Base-by-base conservation (phyloP, 345 rosid genomes). In the Linum trigynum region DNA sequence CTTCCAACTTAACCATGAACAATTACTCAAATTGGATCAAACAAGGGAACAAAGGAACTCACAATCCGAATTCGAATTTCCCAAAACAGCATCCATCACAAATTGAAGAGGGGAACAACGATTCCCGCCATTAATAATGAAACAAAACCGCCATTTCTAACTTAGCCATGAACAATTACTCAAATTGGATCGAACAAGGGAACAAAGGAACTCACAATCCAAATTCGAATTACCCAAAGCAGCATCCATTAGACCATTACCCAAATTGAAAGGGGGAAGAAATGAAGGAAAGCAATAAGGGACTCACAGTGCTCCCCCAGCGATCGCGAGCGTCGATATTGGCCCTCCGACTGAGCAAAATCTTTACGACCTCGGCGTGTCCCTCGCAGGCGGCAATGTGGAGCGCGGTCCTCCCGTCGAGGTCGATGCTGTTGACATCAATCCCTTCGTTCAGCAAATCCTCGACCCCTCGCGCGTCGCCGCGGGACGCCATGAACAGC, bases 291-390 rank as follows among this genome's bases (percentile, higher is more conserved):
- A 23, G 32, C 32, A 23, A 23, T 23, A 23, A 23, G 32, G 42
- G 51, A 48, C 36, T 63, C 69, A 92, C 98, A 94, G 98, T 90
- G 65, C 98, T 92, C 7, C 98, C 98, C 98, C 98, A 92, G n/a
- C 98, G 98, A 75, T 90, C 98, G 57, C 97, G 98, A 69, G 98
- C 91, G 67, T 94, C 96, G 7, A 90, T 86, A 40, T 94, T 94
- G 50, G 95, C 97, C 72, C 65, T 86, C 62, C 84, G 74, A 65
- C 78, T 70, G 53, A 94, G 80, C 67, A 94, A 80, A 43, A 84
- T 69, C 78, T 67, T 81, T 40, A 83, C 99, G 12, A 94, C 95
- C 41, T 82, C 89, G 16, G 70, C 79, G 39, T 94, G 96, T 35
- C 97, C 97, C 73, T 94, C 97, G 69, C 97, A 90, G 2, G 99